phyloP scores from a whole-genome alignment of 345 rosid species.

The Turnera subulata region DNA sequence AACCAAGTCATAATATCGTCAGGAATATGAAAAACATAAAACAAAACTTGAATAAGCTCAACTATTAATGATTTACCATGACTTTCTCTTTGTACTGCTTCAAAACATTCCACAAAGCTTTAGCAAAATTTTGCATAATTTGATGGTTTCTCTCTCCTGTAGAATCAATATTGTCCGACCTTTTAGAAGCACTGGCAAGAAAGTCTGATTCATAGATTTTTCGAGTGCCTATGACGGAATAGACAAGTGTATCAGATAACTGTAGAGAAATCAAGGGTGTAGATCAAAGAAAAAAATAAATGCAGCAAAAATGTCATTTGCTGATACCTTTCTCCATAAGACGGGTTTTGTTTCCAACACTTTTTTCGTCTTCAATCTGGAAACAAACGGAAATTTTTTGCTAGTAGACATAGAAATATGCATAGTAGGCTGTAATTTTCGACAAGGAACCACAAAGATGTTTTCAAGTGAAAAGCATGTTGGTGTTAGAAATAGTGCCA shows the following conservation, averaged over 20 bases:
- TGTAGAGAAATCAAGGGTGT: background rate
- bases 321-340: conserved; percentile 34
- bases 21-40: background rate
- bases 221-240: conserved; percentile 20
- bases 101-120: conserved; percentile 71
- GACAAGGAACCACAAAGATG: background rate
- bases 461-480: background rate
- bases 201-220: conserved; percentile 18
- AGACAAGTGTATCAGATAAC: conserved; percentile 6
- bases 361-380: conserved; percentile 43
- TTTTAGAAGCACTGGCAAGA: conserved; percentile 12
- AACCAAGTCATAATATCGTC: background rate
- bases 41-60: background rate
- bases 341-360: conserved; percentile 15
- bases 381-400: conserved; percentile 13
- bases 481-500: background rate
- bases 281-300: background rate
- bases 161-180: conserved; percentile 21
- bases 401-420: background rate
- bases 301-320: conserved; percentile 7
- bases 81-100: conserved; percentile 69
- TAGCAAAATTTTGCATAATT: conserved; percentile 63
- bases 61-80: conserved; percentile 36
- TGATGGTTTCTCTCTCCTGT: conserved; percentile 41
- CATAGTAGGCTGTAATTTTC: background rate